These are phyloP conservation scores for Cicer judaicum DNA, from an alignment of 306 rosid genomes.

Conservation along the genomic window DNA sequence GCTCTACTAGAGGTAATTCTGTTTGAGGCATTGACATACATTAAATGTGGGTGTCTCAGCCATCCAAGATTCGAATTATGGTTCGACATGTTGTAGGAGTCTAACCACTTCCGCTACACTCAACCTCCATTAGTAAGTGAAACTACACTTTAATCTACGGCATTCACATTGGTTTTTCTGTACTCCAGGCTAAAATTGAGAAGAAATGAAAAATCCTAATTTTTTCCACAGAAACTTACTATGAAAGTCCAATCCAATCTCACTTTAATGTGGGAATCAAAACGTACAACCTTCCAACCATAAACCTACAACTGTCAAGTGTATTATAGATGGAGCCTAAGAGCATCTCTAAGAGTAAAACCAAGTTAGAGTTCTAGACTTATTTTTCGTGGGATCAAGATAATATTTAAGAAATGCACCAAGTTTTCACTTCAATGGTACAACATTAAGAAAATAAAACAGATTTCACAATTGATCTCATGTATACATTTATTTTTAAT, in stretches of 20 bases:
- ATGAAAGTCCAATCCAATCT: neutral
- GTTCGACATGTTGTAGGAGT: too few relatives aligned
- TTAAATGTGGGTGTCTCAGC: too few relatives aligned
- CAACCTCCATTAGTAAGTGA: too few relatives aligned
- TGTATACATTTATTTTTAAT: neutral
- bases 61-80: too few relatives aligned
- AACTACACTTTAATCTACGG: neutral
- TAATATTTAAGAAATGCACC: too few relatives aligned
- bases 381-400: too few relatives aligned
- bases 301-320: constrained; percentile 13
- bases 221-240: neutral
- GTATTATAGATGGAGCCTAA: neutral
- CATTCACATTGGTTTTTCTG: constrained; percentile 9
- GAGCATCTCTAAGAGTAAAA: neutral
- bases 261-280: neutral
- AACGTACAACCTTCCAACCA: neutral
- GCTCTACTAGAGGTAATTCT: too few relatives aligned
- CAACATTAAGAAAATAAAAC: too few relatives aligned
- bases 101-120: too few relatives aligned
- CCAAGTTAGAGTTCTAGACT: too few relatives aligned
- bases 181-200: constrained; percentile 1
- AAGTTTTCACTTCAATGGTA: too few relatives aligned
- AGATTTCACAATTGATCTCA: neutral
- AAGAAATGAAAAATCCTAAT: neutral
- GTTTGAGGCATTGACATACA: too few relatives aligned